Base-by-base conservation (phyloP, 2,329 filamentous ascomycete genomes). In the Alternaria incomplexa region DNA sequence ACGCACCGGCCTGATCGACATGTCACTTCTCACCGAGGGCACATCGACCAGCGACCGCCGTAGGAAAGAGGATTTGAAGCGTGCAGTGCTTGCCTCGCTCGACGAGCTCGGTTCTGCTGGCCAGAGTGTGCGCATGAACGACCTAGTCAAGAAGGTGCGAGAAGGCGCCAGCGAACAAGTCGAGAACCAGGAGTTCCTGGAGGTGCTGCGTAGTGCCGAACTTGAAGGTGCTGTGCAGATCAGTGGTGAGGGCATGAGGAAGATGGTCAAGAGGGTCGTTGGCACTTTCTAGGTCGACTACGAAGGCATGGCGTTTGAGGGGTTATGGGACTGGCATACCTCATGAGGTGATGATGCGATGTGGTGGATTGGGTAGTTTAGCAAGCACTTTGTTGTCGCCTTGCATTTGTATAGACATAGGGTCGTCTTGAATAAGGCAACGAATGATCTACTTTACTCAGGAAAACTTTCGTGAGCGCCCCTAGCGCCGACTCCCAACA, bases 11-110 rank as follows among this genome's bases (percentile, higher is more conserved):
- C 86, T 97, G 61, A 98, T 99, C 74, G 96, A 99, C 78, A 98
- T 99, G 96, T 91, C 92, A 59, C 84, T 99, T 52, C 85, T 99
- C 66, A 97, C 94, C 0, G 96, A 98, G 77, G 96, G 96, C n/a
- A 96, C 93, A 3, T 93, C 91, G 71, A 90, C 93, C 0, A 89
- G 89, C n/a, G 96, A 98, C 79, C 86, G 96, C 54, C 90, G 92
- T 77, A 85, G 93, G 67, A 91, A 90, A 77, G 89, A 91, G 43
- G 94, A 97, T 78, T 83, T 99, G 74, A 97, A 96, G 85, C 88
- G 87, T 60, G 93, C 91, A 0, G 85, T 97, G 0, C 78, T 97
- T 32, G 83, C 83, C 32, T 83, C 93, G 20, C 80, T 99, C 12
- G 95, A 98, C 76, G 93, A 97, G 71, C 86, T 97, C 82, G 78